These are phyloP conservation scores for Aureobasidium sp. DNA, from an alignment of 2,329 filamentous ascomycete genomes.

Conservation along the genomic window DNA sequence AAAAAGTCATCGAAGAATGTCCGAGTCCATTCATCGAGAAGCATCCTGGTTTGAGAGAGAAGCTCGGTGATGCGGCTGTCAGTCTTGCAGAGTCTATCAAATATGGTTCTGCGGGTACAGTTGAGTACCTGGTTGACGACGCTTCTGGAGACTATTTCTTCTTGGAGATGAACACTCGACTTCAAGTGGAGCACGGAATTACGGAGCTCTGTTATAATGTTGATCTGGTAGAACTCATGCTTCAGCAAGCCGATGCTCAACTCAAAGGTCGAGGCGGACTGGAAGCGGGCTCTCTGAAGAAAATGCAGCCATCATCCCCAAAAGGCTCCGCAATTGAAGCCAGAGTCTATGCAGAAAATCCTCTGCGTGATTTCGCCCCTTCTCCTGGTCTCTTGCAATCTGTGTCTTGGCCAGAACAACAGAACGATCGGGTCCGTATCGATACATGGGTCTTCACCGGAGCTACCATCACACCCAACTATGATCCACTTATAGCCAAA, in stretches of 20 bases:
- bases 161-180: constrained; percentile 51
- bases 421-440: constrained; percentile 42
- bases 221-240: constrained; percentile 49
- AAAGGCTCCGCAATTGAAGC: constrained; percentile 45
- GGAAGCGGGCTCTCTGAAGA: constrained; percentile 32
- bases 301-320: constrained; percentile 36
- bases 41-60: constrained; percentile 50
- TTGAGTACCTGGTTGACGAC: constrained; percentile 86
- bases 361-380: constrained; percentile 50
- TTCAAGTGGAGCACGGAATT: constrained; percentile 52
- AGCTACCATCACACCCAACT: constrained; percentile 48
- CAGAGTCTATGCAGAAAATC: constrained; percentile 51
- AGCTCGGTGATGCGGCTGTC: constrained; percentile 60
- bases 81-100: constrained; percentile 48
- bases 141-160: constrained; percentile 70
- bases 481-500: constrained; percentile 51
- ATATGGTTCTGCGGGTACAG: constrained; percentile 81
- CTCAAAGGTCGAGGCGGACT: constrained; percentile 39
- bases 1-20: constrained; percentile 86
- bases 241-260: constrained; percentile 46
- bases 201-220: constrained; percentile 49
- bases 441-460: constrained; percentile 58
- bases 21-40: constrained; percentile 60
- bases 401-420: constrained; percentile 43
- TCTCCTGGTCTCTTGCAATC: constrained; percentile 51